Evolutionary conservation across 768 basidiomycete species (phyloP).

Genomic region (Baorangia bicolor): DNA sequence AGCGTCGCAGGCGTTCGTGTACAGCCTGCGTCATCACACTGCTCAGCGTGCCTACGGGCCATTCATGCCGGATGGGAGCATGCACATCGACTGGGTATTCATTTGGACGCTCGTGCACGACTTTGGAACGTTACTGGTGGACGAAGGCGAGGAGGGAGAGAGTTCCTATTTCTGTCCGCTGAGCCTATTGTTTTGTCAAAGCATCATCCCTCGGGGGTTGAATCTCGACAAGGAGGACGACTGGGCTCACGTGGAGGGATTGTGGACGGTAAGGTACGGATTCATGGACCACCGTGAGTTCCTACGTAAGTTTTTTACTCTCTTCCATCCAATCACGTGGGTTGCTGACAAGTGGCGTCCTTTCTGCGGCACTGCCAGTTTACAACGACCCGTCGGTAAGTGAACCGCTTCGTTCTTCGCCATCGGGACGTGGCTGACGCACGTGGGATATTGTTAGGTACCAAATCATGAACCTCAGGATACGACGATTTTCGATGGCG

Average conservation of each 20-base stretch:
- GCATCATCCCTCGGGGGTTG: slow-evolving; percentile 40
- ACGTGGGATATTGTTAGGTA: slow-evolving; percentile 18
- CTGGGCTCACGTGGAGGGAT: slow-evolving; percentile 47
- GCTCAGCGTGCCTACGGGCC: slow-evolving; percentile 56
- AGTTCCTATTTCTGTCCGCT: slow-evolving; percentile 38
- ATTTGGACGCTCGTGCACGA: slow-evolving; percentile 54
- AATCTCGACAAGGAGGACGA: slow-evolving; percentile 32
- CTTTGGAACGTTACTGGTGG: slow-evolving; percentile 52
- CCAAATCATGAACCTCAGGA: slow-evolving; percentile 38
- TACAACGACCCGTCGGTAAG: slow-evolving; percentile 46
- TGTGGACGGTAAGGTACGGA: slow-evolving; percentile 64
- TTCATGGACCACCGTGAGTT: slow-evolving; percentile 70
- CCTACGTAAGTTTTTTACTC: slow-evolving; percentile 44
- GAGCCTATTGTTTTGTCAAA: slow-evolving; percentile 55
- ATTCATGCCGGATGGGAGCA: slow-evolving; percentile 44
- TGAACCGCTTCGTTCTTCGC: not conserved
- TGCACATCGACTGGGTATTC: slow-evolving; percentile 58
- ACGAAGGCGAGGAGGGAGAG: slow-evolving; percentile 35
- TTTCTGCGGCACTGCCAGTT: slow-evolving; percentile 32
- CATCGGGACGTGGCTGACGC: not conserved
- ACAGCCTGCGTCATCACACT: slow-evolving; percentile 58
- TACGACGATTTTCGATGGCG: slow-evolving; percentile 47
- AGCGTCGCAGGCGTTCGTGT: slow-evolving; percentile 54
- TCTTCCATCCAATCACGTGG: not conserved
- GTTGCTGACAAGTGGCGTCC: slow-evolving; percentile 1